Evolutionary conservation across 768 basidiomycete species (phyloP).

Genomic region (Pleurotus cornucopiae): DNA sequence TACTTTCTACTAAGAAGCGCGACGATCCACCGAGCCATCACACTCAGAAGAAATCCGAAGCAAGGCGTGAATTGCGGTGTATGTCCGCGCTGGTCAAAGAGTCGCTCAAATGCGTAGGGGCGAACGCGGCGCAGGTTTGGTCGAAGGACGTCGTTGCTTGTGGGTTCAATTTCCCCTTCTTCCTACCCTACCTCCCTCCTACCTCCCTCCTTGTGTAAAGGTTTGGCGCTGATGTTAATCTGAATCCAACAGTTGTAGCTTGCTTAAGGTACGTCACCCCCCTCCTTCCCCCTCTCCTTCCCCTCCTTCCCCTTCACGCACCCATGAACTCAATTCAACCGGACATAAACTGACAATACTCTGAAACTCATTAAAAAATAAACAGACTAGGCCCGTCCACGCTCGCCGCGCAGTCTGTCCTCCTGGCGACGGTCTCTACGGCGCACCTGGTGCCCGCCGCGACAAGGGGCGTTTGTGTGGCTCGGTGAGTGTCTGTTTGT

Average conservation of each 20-base stretch:
- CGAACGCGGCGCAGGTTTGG: slow-evolving; percentile 9
- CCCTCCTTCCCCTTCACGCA: too few relatives aligned
- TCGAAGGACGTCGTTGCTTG: slow-evolving; percentile 8
- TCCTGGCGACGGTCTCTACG: slow-evolving; percentile 8
- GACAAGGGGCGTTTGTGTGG: not conserved
- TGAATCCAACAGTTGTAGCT: not conserved
- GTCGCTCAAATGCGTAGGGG: not conserved
- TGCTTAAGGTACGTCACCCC: not conserved
- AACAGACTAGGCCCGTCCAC: slow-evolving; percentile 6
- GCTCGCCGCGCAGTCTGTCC: slow-evolving; percentile 8
- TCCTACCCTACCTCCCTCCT: not conserved
- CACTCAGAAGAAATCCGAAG: too few relatives aligned
- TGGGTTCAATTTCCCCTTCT: not conserved
- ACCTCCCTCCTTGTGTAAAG: not conserved
- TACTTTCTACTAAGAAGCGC: too few relatives aligned
- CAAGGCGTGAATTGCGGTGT: not conserved
- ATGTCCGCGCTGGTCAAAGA: not conserved
- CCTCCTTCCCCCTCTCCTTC: too few relatives aligned
- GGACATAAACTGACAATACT: too few relatives aligned
- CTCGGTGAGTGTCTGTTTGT: not conserved
- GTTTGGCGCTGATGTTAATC: not conserved
- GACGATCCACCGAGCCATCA: too few relatives aligned
- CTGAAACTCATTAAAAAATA: not conserved
- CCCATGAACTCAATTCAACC: too few relatives aligned
- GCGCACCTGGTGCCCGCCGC: slow-evolving; percentile 2